A percentile compares a stretch with the other conserved stretches of the same genome.
Evolutionary conservation across 139 green algal species (phyloP).

Genomic region (Chlamydomonas incerta): DNA sequence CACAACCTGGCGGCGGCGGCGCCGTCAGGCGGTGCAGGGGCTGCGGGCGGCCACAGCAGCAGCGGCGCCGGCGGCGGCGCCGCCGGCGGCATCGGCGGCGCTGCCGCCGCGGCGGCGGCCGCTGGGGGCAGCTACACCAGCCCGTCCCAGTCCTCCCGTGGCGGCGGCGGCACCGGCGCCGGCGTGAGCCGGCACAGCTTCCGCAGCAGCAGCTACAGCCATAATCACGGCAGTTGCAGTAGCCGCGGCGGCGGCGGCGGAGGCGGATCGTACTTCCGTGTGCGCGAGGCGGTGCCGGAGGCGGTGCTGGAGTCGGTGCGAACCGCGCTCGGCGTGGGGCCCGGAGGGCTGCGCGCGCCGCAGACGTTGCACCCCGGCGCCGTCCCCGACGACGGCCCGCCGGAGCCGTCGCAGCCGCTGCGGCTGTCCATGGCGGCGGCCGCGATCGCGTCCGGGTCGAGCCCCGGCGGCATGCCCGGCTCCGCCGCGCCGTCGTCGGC

Average conservation of each 20-base stretch:
- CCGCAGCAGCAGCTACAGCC: background rate
- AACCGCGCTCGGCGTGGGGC: background rate
- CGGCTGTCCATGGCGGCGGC: background rate
- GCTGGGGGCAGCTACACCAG: too few species aligned
- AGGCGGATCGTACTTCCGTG: conserved; percentile 30
- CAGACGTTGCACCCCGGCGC: conserved; percentile 16
- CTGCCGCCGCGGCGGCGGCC: too few species aligned
- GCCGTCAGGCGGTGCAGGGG: too few species aligned
- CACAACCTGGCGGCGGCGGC: too few species aligned
- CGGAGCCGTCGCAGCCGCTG: background rate
- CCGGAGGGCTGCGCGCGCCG: background rate
- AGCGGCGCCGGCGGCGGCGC: too few species aligned
- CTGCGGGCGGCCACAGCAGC: too few species aligned
- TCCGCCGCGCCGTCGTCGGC: background rate
- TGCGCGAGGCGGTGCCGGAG: conserved; percentile 30
- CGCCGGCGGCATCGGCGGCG: too few species aligned
- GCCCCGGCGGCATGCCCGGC: background rate
- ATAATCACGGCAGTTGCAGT: too few species aligned
- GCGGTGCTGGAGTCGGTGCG: conserved; percentile 5
- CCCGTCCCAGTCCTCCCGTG: background rate
- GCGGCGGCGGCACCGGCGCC: background rate
- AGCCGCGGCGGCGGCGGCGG: too few species aligned
- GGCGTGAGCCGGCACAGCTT: background rate
- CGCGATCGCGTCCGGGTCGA: background rate
- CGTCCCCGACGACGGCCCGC: conserved; percentile 14